Evolutionary conservation across 306 rosid genomes (phyloP).

Genomic region (Trichosanthes cucumerina): DNA sequence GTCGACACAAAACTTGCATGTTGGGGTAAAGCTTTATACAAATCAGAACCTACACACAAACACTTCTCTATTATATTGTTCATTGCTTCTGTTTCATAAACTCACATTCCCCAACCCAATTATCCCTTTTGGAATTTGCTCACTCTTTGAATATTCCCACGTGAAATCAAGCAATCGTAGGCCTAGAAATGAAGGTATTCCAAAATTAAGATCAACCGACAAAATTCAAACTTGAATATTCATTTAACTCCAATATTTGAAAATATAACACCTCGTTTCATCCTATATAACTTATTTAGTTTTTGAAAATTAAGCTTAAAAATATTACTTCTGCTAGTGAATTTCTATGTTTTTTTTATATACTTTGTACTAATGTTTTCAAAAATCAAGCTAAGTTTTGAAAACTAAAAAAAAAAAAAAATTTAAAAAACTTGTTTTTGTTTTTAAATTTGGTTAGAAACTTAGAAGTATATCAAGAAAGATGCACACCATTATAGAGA

Average conservation of each 20-base stretch:
- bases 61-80: background rate
- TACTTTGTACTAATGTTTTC: too few relatives aligned
- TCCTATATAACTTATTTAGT: too few relatives aligned
- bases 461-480: too few relatives aligned
- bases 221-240: background rate
- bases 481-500: too few relatives aligned
- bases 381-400: too few relatives aligned
- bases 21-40: background rate
- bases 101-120: background rate
- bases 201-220: background rate
- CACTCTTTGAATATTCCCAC: slow-evolving; percentile 3
- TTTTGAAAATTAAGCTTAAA: too few relatives aligned
- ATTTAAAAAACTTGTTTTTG: too few relatives aligned
- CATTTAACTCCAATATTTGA: background rate
- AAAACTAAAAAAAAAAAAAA: too few relatives aligned
- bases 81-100: background rate
- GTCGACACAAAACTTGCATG: background rate
- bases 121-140: background rate
- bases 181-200: background rate
- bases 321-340: too few relatives aligned
- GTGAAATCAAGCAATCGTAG: background rate
- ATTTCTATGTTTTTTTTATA: too few relatives aligned
- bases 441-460: too few relatives aligned
- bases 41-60: background rate
- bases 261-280: too few relatives aligned